These are phyloP conservation scores for Zygnema cylindricum DNA, from an alignment of 139 green algal genomes.

Conservation along the genomic window DNA sequence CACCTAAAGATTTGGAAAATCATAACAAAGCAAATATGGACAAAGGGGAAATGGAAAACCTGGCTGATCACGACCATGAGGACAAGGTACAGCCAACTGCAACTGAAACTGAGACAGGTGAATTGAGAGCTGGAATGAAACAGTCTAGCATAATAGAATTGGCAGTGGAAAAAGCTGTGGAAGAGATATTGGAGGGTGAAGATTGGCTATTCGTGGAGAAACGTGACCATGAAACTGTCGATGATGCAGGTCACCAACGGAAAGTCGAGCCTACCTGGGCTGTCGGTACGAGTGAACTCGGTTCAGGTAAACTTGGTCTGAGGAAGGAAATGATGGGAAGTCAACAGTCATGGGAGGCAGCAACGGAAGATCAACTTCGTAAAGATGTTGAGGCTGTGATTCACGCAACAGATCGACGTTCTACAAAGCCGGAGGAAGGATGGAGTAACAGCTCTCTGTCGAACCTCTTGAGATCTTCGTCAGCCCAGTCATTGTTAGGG, in stretches of 20 bases:
- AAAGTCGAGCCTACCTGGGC: not conserved
- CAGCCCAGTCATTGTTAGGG: too few relatives aligned
- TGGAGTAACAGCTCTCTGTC: not conserved
- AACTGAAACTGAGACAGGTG: not conserved
- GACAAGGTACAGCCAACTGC: not conserved
- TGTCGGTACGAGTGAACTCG: not conserved
- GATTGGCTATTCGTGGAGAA: not conserved
- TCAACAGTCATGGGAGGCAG: not conserved
- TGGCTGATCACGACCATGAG: not conserved
- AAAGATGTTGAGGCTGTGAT: not conserved
- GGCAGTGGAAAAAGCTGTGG: not conserved
- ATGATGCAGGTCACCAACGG: too few relatives aligned
- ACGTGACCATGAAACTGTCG: not conserved
- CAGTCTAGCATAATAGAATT: not conserved
- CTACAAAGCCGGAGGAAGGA: not conserved
- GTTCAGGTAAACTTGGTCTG: not conserved
- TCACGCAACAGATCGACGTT: not conserved
- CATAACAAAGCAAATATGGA: not conserved
- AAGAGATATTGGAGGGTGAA: not conserved
- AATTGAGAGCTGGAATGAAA: not conserved
- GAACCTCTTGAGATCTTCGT: not conserved
- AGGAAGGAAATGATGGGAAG: not conserved
- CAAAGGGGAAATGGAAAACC: not conserved
- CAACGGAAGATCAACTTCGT: not conserved
- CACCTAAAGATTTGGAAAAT: not conserved